Percentiles rank a stretch among this genome's conserved stretches.
Conservation (phyloP, 192 early-diverging fungal genomes). For the Dissophora ornata region DNA sequence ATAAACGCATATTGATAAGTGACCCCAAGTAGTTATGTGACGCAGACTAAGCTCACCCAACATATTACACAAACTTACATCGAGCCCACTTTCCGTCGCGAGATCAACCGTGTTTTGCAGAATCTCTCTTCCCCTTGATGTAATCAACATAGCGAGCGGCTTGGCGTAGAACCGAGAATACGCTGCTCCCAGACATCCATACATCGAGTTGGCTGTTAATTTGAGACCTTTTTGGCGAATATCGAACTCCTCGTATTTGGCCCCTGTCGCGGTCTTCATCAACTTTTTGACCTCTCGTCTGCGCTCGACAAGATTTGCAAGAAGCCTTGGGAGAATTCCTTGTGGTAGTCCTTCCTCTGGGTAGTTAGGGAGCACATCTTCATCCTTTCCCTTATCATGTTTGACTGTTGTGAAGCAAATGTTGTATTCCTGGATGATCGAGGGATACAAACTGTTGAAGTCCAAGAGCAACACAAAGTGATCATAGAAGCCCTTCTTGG, state of each 20-base stretch:
- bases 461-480: slow-evolving; percentile 94
- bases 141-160: slow-evolving; percentile 97
- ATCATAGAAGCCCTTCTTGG: slow-evolving; percentile 97
- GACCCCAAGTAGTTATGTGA: no score
- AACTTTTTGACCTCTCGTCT: slow-evolving; percentile 89
- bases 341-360: slow-evolving; percentile 72
- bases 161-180: slow-evolving; percentile 97
- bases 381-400: slow-evolving; percentile 54
- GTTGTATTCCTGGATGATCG: slow-evolving; percentile 99
- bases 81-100: slow-evolving; percentile 79
- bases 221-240: slow-evolving; percentile 96
- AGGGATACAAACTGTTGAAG: slow-evolving; percentile 99
- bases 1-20: background rate
- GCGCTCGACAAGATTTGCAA: slow-evolving; percentile 90
- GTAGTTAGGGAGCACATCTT: slow-evolving; percentile 80
- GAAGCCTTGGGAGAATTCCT: slow-evolving; percentile 89
- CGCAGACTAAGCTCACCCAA: no score
- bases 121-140: slow-evolving; percentile 94
- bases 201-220: slow-evolving; percentile 98
- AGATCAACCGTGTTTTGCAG: slow-evolving; percentile 92
- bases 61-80: slow-evolving; percentile 56
- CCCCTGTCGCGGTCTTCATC: slow-evolving; percentile 79
- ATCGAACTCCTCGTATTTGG: slow-evolving; percentile 69
- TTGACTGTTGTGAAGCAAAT: slow-evolving; percentile 98
- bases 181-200: slow-evolving; percentile 95